Evolutionary conservation across 768 basidiomycete genomes (phyloP).

Genomic region (Lactarius hengduanensis): DNA sequence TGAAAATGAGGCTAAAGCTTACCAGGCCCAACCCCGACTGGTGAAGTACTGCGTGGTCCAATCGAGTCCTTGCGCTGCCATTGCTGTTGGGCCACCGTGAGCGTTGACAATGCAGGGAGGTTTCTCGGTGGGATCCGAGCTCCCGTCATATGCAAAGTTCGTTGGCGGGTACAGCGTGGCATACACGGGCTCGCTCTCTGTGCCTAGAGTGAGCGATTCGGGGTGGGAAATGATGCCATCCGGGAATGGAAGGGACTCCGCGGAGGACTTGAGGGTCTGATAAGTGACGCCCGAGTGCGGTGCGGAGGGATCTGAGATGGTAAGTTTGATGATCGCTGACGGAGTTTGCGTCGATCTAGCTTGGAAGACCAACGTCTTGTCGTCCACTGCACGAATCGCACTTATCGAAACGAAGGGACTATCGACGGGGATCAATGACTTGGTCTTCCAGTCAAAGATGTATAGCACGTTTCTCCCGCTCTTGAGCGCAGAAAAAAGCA

Average conservation of each 20-base stretch:
- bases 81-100: conserved; percentile 48
- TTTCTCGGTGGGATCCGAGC: conserved; percentile 8
- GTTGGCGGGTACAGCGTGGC: conserved; percentile 17
- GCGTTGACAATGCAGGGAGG: conserved; percentile 22
- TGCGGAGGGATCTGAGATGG: not conserved
- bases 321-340: conserved; percentile 5
- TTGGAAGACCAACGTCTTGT: not conserved
- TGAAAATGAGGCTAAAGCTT: not conserved
- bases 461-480: conserved; percentile 9
- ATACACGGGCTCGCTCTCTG: not conserved
- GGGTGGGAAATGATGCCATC: conserved; percentile 21
- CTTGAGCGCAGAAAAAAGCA: conserved; percentile 11
- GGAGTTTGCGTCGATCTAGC: not conserved
- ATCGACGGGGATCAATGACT: conserved; percentile 10
- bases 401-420: conserved; percentile 12
- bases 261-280: conserved; percentile 8
- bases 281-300: not conserved
- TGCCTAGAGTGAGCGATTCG: conserved; percentile 5
- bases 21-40: conserved; percentile 57
- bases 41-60: conserved; percentile 40
- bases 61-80: conserved; percentile 45
- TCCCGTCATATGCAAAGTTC: conserved; percentile 16
- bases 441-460: not conserved
- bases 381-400: not conserved
- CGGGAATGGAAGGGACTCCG: conserved; percentile 15